These are phyloP conservation scores for Leishmania major DNA, from an alignment of 208 protist genomes.

Conservation along the genomic window DNA sequence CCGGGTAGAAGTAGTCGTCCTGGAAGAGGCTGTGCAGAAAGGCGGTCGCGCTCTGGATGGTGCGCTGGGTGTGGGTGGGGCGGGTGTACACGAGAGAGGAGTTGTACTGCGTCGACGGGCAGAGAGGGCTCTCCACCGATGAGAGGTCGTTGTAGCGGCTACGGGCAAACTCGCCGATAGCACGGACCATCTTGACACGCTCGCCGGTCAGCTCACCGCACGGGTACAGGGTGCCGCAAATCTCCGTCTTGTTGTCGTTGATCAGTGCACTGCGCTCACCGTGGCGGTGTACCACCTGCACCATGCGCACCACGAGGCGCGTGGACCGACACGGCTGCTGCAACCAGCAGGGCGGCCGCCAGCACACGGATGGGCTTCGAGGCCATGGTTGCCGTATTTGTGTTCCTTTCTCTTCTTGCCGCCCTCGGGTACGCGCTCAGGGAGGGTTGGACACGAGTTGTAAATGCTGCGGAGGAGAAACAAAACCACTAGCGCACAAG, in stretches of 20 bases:
- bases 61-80: constrained; percentile 53
- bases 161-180: constrained; percentile 40
- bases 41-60: constrained; percentile 57
- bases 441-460: background rate
- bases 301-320: constrained; percentile 34
- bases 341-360: constrained; percentile 17
- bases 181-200: constrained; percentile 42
- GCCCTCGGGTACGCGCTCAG: background rate
- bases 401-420: background rate
- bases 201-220: constrained; percentile 49
- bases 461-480: background rate
- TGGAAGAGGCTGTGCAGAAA: constrained; percentile 59
- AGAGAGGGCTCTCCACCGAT: constrained; percentile 44
- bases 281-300: constrained; percentile 60
- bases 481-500: background rate
- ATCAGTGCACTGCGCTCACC: constrained; percentile 35
- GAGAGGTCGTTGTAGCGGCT: constrained; percentile 45
- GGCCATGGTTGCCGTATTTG: background rate
- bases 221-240: constrained; percentile 40
- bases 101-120: constrained; percentile 41
- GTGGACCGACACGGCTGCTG: constrained; percentile 14
- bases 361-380: constrained; percentile 1
- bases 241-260: constrained; percentile 28
- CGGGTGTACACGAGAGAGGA: constrained; percentile 57
- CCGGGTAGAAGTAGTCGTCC: constrained; percentile 46